These are phyloP conservation scores for Zymoseptoria crescenta DNA, from an alignment of 2,329 filamentous ascomycete species.

Conservation along the genomic window DNA sequence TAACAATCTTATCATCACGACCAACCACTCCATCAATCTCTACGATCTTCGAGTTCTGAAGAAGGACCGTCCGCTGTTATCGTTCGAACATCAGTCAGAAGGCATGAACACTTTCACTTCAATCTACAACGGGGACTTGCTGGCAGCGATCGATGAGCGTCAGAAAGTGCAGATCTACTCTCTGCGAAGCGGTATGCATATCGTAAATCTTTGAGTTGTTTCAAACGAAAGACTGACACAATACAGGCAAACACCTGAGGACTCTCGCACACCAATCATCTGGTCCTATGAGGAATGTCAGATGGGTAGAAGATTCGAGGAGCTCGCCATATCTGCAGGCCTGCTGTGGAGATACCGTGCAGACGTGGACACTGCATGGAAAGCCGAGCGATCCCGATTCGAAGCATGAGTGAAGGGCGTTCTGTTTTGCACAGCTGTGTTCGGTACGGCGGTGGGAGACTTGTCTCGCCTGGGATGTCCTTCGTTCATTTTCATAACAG, in stretches of 20 bases:
- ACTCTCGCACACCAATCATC: neutral
- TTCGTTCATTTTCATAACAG: neutral
- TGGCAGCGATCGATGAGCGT: conserved; percentile 18
- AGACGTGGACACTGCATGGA: neutral
- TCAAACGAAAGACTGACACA: neutral
- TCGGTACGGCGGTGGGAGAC: too few relatives aligned
- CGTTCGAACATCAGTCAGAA: conserved; percentile 5
- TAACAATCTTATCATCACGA: conserved; percentile 12
- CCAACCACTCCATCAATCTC: conserved; percentile 11
- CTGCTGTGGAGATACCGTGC: neutral
- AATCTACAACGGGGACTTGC: conserved; percentile 2
- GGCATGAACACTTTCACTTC: conserved; percentile 1
- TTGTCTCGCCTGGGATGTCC: too few relatives aligned
- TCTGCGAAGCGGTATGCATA: conserved; percentile 11
- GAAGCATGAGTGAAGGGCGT: too few relatives aligned
- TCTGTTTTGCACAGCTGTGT: too few relatives aligned
- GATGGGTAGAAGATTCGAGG: neutral
- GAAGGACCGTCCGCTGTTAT: conserved; percentile 9
- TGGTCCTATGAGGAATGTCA: neutral
- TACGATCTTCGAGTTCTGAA: conserved; percentile 14
- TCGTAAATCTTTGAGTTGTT: conserved; percentile 8
- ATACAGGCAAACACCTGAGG: neutral
- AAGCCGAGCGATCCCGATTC: too few relatives aligned
- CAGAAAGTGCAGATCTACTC: conserved; percentile 21
- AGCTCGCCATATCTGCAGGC: neutral